These are phyloP conservation scores for Bondarzewia mesenterica DNA, from an alignment of 1,284 basidiomycete genomes.

Conservation along the genomic window DNA sequence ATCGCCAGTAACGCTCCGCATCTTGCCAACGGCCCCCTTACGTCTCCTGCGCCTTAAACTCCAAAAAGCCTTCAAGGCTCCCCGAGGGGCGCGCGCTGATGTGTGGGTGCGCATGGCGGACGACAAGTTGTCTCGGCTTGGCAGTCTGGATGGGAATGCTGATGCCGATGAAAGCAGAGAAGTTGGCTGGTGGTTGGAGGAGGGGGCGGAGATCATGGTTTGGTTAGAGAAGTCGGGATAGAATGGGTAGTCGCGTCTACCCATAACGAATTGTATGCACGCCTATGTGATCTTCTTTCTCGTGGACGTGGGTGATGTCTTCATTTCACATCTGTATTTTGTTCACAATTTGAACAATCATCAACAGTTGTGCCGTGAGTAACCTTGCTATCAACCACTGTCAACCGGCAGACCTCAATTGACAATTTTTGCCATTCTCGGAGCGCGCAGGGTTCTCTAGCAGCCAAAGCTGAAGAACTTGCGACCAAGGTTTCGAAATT, in stretches of 20 bases:
- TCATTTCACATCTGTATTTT: no score
- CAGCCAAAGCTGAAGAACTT: no score
- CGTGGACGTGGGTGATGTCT: no score
- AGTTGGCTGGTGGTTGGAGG: constrained; percentile 62
- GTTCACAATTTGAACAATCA: no score
- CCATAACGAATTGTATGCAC: not conserved
- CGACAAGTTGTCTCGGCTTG: constrained; percentile 35
- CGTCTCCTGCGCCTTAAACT: constrained; percentile 37
- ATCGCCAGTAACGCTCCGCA: constrained; percentile 32
- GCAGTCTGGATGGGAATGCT: constrained; percentile 18
- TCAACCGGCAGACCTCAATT: no score
- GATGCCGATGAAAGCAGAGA: constrained; percentile 34
- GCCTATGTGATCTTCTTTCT: not conserved
- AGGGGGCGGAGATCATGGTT: constrained; percentile 22
- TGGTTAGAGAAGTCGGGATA: not conserved
- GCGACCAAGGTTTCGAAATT: no score
- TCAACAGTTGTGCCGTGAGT: no score
- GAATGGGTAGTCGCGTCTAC: not conserved
- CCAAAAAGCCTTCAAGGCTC: constrained; percentile 23
- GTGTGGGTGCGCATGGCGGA: constrained; percentile 53
- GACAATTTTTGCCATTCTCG: no score
- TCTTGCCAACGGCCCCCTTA: constrained; percentile 60
- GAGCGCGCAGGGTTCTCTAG: no score
- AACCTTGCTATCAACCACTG: no score
- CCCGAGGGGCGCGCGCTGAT: constrained; percentile 20